Conservation (phyloP, 805 yeast genomes). For the Alloascoidea hylecoeti region DNA sequence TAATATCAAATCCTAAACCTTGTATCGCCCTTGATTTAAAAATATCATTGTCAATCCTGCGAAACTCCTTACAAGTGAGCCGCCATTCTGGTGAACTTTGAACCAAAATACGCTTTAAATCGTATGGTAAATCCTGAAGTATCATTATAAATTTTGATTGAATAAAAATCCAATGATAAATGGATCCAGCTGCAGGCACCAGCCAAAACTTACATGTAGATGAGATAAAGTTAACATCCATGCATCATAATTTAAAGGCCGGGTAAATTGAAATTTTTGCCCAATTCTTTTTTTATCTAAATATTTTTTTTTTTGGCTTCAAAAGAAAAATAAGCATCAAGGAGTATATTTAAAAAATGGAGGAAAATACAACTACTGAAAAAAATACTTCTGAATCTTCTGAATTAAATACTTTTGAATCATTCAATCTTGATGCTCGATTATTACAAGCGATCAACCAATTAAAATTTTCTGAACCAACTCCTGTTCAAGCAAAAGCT, state of each 20-base stretch:
- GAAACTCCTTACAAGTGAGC: background rate
- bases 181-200: too few relatives aligned
- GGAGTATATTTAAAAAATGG: too few relatives aligned
- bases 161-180: too few relatives aligned
- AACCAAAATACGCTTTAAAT: background rate
- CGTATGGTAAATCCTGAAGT: background rate
- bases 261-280: too few relatives aligned
- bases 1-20: background rate
- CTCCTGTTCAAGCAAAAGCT: slow-evolving; percentile 82
- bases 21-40: background rate
- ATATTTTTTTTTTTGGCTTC: too few relatives aligned
- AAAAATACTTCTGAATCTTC: background rate
- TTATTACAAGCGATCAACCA: slow-evolving; percentile 72
- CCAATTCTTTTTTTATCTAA: too few relatives aligned
- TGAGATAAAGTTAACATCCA: too few relatives aligned
- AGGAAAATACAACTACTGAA: too few relatives aligned
- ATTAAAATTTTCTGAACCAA: slow-evolving; percentile 74
- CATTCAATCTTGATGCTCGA: slow-evolving; percentile 71
- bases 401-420: slow-evolving; percentile 33
- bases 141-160: background rate
- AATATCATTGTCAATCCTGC: background rate
- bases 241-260: too few relatives aligned
- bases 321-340: too few relatives aligned
- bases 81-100: background rate
- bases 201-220: too few relatives aligned